Percentiles rank a stretch among this genome's conserved stretches.
phyloP scores from a whole-genome alignment of 2,329 filamentous ascomycete genomes.

The Colletotrichum sp. region DNA sequence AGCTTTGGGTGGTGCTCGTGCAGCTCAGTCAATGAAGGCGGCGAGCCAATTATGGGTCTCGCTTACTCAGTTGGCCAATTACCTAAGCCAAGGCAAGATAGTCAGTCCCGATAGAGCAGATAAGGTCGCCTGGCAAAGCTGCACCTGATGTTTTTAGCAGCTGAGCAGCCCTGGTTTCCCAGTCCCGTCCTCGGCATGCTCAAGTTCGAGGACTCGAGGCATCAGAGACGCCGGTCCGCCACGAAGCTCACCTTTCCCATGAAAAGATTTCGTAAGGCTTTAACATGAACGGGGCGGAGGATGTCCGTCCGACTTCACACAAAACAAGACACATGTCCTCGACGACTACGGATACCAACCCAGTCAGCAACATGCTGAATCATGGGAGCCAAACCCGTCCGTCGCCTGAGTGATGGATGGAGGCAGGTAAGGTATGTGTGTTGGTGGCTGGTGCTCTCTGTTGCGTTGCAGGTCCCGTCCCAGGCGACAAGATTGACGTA shows the following conservation, averaged over 20 bases:
- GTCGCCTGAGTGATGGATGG: not conserved
- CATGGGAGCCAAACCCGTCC: not conserved
- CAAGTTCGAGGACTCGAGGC: not conserved
- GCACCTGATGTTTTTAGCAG: slow-evolving; percentile 1
- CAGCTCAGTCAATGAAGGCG: not conserved
- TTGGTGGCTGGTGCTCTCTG: not conserved
- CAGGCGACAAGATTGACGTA: not conserved
- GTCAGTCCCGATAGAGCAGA: not conserved
- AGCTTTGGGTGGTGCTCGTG: not conserved
- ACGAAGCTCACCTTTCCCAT: not conserved
- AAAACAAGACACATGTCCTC: not conserved
- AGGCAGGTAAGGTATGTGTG: not conserved
- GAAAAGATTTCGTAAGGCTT: not conserved
- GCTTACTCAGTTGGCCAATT: not conserved
- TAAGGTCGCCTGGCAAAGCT: not conserved
- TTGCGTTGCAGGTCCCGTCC: not conserved
- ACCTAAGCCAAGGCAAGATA: not conserved
- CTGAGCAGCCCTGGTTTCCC: not conserved
- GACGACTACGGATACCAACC: not conserved
- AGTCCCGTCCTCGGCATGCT: not conserved
- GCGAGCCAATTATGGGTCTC: not conserved
- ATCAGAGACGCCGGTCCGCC: not conserved
- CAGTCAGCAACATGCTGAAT: not conserved
- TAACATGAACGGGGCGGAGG: not conserved
- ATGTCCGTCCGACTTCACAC: slow-evolving; percentile 2